Percentiles rank a stretch among this genome's conserved stretches.
Conservation (phyloP, 306 rosid species). For the Cucumis melo region DNA sequence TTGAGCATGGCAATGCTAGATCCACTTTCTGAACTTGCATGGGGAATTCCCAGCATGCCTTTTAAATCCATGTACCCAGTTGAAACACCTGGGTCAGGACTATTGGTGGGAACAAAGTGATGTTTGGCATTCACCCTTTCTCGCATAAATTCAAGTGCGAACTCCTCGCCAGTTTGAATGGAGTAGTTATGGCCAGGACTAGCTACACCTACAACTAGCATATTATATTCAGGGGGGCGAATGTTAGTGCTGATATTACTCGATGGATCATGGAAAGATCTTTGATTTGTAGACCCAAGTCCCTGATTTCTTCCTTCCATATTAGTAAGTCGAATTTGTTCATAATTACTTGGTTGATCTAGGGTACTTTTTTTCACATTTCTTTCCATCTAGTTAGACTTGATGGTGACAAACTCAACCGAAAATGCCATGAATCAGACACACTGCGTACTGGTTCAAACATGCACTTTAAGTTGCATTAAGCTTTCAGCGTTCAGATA, state of each 20-base stretch:
- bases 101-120: conserved; percentile 40
- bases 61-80: conserved; percentile 45
- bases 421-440: conserved; percentile 5
- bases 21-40: conserved; percentile 54
- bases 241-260: conserved; percentile 30
- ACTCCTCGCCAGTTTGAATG: conserved; percentile 89
- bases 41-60: conserved; percentile 35
- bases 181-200: conserved; percentile 70
- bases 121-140: conserved; percentile 59
- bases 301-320: conserved; percentile 46
- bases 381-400: conserved; percentile 13
- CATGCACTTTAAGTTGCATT: neutral
- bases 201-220: conserved; percentile 33
- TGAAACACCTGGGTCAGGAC: conserved; percentile 40
- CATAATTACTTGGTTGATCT: conserved; percentile 26
- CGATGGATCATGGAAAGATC: conserved; percentile 31
- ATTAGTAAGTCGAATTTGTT: conserved; percentile 23
- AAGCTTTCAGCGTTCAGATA: neutral
- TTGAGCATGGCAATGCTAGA: conserved; percentile 33
- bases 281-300: conserved; percentile 31
- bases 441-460: neutral
- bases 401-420: neutral
- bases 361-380: conserved; percentile 9
- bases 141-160: conserved; percentile 83
- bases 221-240: conserved; percentile 43